A percentile compares a stretch with the other conserved stretches of the same genome.
phyloP scores from a whole-genome alignment of 2,329 filamentous ascomycete genomes.

The Colletotrichum spaethianum region DNA sequence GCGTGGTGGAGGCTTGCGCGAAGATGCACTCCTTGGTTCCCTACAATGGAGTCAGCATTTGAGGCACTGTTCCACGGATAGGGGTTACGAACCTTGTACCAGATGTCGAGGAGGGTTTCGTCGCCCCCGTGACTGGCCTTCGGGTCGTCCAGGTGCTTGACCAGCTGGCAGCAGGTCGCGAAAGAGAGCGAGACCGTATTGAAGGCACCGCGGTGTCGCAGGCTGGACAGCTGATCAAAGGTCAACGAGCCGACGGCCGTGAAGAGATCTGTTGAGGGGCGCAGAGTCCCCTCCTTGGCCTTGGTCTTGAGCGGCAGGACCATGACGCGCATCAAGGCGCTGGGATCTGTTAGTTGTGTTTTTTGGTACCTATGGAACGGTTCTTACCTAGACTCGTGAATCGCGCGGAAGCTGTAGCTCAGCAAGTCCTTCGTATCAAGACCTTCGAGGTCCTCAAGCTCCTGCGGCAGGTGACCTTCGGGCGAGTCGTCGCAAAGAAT shows the following conservation, averaged over 20 bases:
- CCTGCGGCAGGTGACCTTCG: constrained; percentile 86
- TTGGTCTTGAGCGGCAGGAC: constrained; percentile 67
- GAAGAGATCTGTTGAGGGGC: constrained; percentile 70
- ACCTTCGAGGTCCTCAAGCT: constrained; percentile 79
- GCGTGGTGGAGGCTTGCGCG: constrained; percentile 84
- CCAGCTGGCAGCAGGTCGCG: constrained; percentile 80
- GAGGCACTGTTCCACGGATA: not conserved
- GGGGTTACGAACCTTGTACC: constrained; percentile 74
- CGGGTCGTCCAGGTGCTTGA: constrained; percentile 60
- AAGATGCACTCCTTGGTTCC: constrained; percentile 79
- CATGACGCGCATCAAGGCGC: constrained; percentile 78
- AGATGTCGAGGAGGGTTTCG: constrained; percentile 70
- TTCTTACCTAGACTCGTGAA: constrained; percentile 90
- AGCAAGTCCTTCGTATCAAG: constrained; percentile 89
- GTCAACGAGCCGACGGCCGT: constrained; percentile 79
- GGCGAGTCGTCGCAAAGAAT: constrained; percentile 95
- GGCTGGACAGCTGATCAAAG: constrained; percentile 84
- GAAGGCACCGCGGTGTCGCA: constrained; percentile 93
- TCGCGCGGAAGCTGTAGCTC: constrained; percentile 93
- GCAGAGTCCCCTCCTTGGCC: constrained; percentile 58
- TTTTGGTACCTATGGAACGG: not conserved
- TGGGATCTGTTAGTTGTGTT: constrained; percentile 51
- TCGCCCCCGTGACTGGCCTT: constrained; percentile 42
- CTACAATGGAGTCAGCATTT: constrained; percentile 50
- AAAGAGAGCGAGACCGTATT: constrained; percentile 94